Conservation (phyloP, 176 grass and related monocot species). For the Eleusine coracana region DNA sequence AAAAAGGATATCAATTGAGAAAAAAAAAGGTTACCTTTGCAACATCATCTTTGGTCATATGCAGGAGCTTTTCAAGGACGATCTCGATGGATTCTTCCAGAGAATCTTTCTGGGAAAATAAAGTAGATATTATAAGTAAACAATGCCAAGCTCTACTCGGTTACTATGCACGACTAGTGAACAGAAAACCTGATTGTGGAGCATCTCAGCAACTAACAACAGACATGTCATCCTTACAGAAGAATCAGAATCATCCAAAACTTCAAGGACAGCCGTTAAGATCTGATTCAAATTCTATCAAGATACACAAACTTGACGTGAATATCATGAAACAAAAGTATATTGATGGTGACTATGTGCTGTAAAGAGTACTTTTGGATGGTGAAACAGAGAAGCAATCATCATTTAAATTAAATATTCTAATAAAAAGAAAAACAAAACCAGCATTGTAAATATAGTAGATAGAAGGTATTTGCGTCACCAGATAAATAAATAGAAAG, state of each 20-base stretch:
- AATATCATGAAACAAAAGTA: constrained; percentile 25
- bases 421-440: not conserved
- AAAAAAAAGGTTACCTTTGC: constrained; percentile 51
- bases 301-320: not conserved
- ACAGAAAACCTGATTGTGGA: constrained; percentile 76
- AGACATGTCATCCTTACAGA: constrained; percentile 68
- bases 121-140: constrained; percentile 24
- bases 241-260: constrained; percentile 77
- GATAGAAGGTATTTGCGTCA: not conserved
- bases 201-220: constrained; percentile 73
- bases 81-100: constrained; percentile 89
- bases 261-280: constrained; percentile 75
- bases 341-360: not conserved
- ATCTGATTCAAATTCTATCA: constrained; percentile 92
- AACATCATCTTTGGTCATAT: constrained; percentile 64
- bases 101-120: constrained; percentile 65
- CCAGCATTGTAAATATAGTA: not conserved
- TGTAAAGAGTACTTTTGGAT: not conserved
- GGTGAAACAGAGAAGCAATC: not conserved
- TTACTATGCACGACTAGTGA: constrained; percentile 23
- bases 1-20: not conserved
- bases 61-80: constrained; percentile 87
- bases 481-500: not conserved
- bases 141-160: constrained; percentile 1
- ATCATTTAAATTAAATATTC: not conserved